Evolutionary conservation across 1,284 basidiomycete species (phyloP), one percentile per base, ranked within the genome.

Genomic region (Cerioporus squamosus): DNA sequence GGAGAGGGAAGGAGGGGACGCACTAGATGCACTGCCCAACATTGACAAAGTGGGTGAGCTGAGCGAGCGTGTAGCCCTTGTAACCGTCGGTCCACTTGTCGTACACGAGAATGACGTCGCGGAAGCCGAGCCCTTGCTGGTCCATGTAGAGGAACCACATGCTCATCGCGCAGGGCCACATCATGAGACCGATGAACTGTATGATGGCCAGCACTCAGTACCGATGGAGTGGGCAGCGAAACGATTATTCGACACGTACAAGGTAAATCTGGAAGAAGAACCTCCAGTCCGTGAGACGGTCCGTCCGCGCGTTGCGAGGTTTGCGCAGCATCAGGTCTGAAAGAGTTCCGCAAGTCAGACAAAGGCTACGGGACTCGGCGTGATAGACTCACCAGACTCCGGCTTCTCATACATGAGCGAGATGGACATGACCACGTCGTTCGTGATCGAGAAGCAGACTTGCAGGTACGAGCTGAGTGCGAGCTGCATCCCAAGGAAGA

Each of bases 191-290:
- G 3, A 77, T 73, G 66, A 80, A 78, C 78, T 79, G 45, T 17
- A 29, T 2, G 29, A 42, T 23, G 5, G 20, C 23, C 23, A 29
- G 17, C 5, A 2, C 5, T 4, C 3, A 7, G n/a, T n/a, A n/a
- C n/a, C n/a, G n/a, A n/a, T n/a, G n/a, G n/a, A n/a, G n/a, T n/a
- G n/a, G n/a, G n/a, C n/a, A n/a, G n/a, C n/a, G n/a, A n/a, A n/a
- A n/a, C n/a, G n/a, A n/a, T n/a, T n/a, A n/a, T n/a, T n/a, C n/a
- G n/a, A n/a, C 83, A 20, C 88, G 68, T 71, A 88, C 87, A 6
- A 81, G 74, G 70, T 91, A 91, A 1, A 87, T 86, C 36, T 91
- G 89, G 7, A 81, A 61, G 48, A 90, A 76, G 44, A 90, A 77
- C 23, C 69, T 71, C 70, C 75, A 72, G 57, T 82, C 76, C 0